Base-by-base conservation (phyloP, 1,139 yeast genomes). In the Candida smagusa region DNA sequence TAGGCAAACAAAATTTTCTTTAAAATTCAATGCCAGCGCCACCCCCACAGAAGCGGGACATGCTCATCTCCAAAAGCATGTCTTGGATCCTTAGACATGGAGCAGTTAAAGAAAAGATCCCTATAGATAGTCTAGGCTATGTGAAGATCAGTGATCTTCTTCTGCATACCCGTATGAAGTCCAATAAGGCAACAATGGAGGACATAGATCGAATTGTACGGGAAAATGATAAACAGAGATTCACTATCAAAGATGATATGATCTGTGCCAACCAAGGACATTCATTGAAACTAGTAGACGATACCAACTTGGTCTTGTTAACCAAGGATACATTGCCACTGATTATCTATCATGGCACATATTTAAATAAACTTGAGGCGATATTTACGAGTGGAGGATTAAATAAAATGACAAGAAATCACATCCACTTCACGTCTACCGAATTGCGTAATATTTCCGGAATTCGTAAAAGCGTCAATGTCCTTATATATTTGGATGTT, bases 261-360 rank as follows among this genome's bases (percentile, higher is more conserved):
- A 84, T 92, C 9, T 79, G 97, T 54, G 98, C 98, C 2, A 83
- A 82, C 39, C 98, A 92, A 58, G 98, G 98, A 7, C 98, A 92
- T 58, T 81, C 95, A 0, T 63, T 92, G 9, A 49, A 59, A 22
- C 54, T 62, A 1, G 72, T 84, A 0, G 47, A 45, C 11, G 71
- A 72, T 25, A 53, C 52, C 11, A 74, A 74, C 28, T 70, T 76
- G 19, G 69, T 65, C 9, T 56, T 77, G 41, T 44, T 68, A 19
- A 45, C 52, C n/a, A 25, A 39, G 8, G 52, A 42, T 2, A 53
- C 58, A 9, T 38, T 56, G 2, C 66, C 65, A 1, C 31, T 40
- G 1, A 51, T 48, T 16, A 71, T 87, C 4, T 78, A 86, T 27
- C 98, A 94, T 56, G 98, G 98, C 6, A 92, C 98, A 0, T 79